Percentiles rank a stretch among this genome's conserved stretches.
These are phyloP conservation scores for Gossypium australe DNA, from an alignment of 345 rosid genomes.

Conservation along the genomic window DNA sequence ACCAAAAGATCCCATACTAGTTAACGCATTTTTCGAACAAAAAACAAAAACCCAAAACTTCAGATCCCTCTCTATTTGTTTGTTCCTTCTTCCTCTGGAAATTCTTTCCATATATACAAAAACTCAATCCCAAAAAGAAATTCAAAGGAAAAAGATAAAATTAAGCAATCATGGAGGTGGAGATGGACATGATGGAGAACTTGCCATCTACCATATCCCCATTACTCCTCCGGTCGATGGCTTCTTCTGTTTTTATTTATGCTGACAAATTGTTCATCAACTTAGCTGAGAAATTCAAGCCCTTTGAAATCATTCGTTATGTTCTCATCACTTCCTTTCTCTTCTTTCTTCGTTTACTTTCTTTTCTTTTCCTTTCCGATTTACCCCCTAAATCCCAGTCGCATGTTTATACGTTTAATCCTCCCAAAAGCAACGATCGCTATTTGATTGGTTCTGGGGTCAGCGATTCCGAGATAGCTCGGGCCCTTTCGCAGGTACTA, in stretches of 20 bases:
- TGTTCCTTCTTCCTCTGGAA: not conserved
- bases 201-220: conserved; percentile 42
- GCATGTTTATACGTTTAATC: conserved; percentile 1
- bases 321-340: conserved; percentile 42
- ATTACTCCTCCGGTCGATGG: conserved; percentile 49
- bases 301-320: conserved; percentile 48
- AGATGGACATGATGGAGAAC: conserved; percentile 34
- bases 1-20: too few relatives aligned
- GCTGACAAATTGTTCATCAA: conserved; percentile 58
- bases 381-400: conserved; percentile 8
- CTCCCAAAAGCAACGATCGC: conserved; percentile 10
- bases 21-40: too few relatives aligned
- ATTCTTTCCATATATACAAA: not conserved
- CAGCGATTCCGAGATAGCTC: conserved; percentile 53
- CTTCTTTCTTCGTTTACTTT: conserved; percentile 58
- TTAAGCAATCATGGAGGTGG: not conserved
- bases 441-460: conserved; percentile 1
- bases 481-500: conserved; percentile 67
- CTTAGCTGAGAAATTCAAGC: conserved; percentile 39
- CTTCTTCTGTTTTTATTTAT: conserved; percentile 42
- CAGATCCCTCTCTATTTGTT: too few relatives aligned
- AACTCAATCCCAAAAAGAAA: not conserved
- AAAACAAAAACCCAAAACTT: not conserved
- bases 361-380: conserved; percentile 28
- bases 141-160: not conserved